Conservation (phyloP, 768 basidiomycete species). For the Auricularia heimuer region DNA sequence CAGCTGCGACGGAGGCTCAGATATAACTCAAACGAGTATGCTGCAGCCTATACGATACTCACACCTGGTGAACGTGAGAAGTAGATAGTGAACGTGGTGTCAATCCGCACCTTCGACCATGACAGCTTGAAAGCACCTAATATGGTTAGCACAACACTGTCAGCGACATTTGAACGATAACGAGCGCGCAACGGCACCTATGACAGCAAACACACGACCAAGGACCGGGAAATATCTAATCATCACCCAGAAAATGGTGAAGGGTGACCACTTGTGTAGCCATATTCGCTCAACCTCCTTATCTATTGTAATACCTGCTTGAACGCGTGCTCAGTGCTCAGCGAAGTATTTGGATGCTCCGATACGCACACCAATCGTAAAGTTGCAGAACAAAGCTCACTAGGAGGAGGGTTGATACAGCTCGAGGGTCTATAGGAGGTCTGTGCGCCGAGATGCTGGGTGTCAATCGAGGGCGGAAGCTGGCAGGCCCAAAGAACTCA, state of each 20-base stretch:
- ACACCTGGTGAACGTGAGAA: too few species aligned
- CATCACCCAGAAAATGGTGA: background rate
- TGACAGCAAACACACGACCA: background rate
- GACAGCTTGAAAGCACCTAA: background rate
- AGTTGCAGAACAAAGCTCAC: too few species aligned
- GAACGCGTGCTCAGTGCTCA: too few species aligned
- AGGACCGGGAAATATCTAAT: background rate
- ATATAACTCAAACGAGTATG: background rate
- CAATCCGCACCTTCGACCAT: background rate
- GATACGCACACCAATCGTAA: too few species aligned
- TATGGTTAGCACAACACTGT: background rate
- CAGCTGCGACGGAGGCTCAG: background rate
- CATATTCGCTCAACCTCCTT: background rate
- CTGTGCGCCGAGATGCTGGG: too few species aligned
- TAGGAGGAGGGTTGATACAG: too few species aligned
- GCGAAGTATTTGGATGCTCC: too few species aligned
- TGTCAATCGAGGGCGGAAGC: too few species aligned
- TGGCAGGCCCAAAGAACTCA: too few species aligned
- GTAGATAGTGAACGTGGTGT: background rate
- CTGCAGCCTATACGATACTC: too few species aligned
- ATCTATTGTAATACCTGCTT: background rate
- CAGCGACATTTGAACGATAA: background rate
- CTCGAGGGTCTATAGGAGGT: too few species aligned
- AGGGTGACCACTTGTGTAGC: background rate
- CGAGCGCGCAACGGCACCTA: background rate